A percentile compares a stretch with the other conserved stretches of the same genome.
Conservation (phyloP, 768 basidiomycete genomes). For the Russula vinacea region DNA sequence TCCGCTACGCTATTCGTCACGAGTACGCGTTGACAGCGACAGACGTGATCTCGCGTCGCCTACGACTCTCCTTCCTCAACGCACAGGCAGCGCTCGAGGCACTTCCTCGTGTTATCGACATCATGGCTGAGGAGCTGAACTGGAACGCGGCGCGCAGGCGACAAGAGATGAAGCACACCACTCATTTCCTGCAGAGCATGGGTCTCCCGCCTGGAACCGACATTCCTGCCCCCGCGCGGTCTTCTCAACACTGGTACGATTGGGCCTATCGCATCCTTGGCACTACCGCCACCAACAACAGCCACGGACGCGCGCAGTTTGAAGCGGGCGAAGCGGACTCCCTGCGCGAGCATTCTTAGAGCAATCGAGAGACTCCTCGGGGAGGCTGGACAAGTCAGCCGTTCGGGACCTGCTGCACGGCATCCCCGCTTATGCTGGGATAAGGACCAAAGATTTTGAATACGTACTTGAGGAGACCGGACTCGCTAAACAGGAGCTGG, state of each 20-base stretch:
- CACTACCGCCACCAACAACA: neutral
- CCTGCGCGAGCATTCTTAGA: conserved; percentile 41
- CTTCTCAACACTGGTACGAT: conserved; percentile 17
- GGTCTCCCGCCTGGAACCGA: conserved; percentile 54
- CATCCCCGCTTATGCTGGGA: conserved; percentile 53
- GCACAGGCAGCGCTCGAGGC: conserved; percentile 78
- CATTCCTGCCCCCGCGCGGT: neutral
- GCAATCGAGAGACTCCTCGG: conserved; percentile 34
- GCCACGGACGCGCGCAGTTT: conserved; percentile 52
- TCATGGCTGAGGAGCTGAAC: conserved; percentile 82
- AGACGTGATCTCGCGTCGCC: conserved; percentile 90
- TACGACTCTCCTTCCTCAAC: conserved; percentile 93
- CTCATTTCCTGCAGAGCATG: conserved; percentile 79
- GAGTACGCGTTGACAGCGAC: conserved; percentile 93
- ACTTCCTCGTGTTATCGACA: conserved; percentile 83
- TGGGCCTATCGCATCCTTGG: conserved; percentile 18
- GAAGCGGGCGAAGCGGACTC: conserved; percentile 49
- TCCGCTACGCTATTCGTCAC: conserved; percentile 79
- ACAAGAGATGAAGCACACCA: conserved; percentile 55
- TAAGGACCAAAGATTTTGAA: conserved; percentile 60
- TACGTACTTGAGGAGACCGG: conserved; percentile 79
- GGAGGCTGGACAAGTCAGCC: conserved; percentile 42
- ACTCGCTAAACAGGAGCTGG: conserved; percentile 48
- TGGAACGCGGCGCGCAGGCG: conserved; percentile 65
- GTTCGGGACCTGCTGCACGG: conserved; percentile 35